Evolutionary conservation across 768 basidiomycete genomes (phyloP).

Genomic region (Psilocybe cyanescens): DNA sequence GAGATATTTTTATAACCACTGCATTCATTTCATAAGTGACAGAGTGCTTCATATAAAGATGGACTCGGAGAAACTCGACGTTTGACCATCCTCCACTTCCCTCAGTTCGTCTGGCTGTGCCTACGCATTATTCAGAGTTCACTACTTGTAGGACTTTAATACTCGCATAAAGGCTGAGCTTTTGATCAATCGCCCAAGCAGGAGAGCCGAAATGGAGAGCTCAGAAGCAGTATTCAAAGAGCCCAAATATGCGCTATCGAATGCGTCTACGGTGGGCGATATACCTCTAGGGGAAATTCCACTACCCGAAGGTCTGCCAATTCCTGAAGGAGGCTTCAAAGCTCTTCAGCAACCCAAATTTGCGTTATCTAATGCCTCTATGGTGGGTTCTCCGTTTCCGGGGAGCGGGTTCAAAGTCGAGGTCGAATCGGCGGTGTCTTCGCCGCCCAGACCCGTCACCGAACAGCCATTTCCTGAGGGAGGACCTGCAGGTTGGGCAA

Average conservation of each 20-base stretch:
- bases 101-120: not conserved
- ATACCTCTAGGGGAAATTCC: not conserved
- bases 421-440: not conserved
- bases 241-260: not conserved
- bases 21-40: not conserved
- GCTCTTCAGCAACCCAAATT: not conserved
- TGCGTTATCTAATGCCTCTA: not conserved
- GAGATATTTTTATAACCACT: not conserved
- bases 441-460: not conserved
- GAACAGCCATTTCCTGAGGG: conserved; percentile 20
- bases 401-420: not conserved
- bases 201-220: not conserved
- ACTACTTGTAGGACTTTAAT: not conserved
- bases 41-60: not conserved
- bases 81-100: not conserved
- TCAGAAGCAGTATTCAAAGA: not conserved
- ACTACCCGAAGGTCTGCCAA: not conserved
- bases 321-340: conserved; percentile 1
- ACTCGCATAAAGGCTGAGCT: not conserved
- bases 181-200: not conserved
- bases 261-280: not conserved
- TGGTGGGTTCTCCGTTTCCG: not conserved
- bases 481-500: conserved; percentile 19
- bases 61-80: not conserved
- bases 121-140: too few species aligned